A percentile compares a stretch with the other conserved stretches of the same genome.
phyloP scores from a whole-genome alignment of 2,329 filamentous ascomycete species.

The Fusarium anguioides region DNA sequence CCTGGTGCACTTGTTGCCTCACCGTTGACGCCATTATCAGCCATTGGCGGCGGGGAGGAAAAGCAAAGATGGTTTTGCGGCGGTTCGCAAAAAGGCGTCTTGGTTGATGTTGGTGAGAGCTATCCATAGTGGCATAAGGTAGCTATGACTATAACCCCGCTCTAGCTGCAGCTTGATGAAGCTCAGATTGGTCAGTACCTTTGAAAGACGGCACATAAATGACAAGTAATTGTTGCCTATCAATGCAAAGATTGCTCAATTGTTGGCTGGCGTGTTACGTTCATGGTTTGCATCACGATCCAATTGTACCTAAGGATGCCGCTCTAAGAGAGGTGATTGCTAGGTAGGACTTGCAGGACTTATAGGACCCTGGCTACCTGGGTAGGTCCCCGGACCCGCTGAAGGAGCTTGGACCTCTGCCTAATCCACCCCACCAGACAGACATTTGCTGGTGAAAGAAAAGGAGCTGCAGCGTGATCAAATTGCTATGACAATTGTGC shows the following conservation, averaged over 20 bases:
- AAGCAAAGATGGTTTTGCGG: background rate
- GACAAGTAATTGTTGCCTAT: background rate
- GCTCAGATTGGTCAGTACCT: background rate
- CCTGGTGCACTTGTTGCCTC: conserved; percentile 9
- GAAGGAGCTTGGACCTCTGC: conserved; percentile 13
- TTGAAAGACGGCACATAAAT: background rate
- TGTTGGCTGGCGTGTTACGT: too few relatives aligned
- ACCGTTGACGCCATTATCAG: background rate
- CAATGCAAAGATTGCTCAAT: background rate
- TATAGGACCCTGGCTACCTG: too few relatives aligned
- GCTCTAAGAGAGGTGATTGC: background rate
- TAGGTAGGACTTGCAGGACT: conserved; percentile 9
- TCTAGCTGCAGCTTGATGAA: background rate
- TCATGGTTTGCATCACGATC: background rate
- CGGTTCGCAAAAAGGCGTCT: conserved; percentile 13
- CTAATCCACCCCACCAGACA: background rate
- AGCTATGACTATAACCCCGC: background rate
- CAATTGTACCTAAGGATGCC: too few relatives aligned
- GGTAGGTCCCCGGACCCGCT: conserved; percentile 3
- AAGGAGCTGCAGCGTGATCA: background rate
- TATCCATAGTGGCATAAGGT: background rate
- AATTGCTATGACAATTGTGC: background rate
- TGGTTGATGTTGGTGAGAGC: background rate
- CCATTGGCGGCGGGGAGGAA: background rate
- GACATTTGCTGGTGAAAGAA: background rate